phyloP scores from a whole-genome alignment of 768 basidiomycete species.

The Boletellus ananas region DNA sequence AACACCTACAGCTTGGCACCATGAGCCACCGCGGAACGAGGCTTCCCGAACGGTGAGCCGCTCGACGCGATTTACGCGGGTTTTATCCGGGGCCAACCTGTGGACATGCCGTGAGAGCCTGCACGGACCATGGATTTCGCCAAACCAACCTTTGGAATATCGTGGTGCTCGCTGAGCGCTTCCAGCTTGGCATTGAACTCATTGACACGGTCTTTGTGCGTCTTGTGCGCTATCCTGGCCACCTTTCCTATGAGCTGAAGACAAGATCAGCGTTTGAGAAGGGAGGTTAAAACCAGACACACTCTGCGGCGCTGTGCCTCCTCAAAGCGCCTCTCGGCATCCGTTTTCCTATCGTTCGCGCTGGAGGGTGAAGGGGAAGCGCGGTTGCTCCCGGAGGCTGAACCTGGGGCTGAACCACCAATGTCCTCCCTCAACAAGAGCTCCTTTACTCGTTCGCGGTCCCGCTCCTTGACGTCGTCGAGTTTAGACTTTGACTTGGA shows the following conservation, averaged over 20 bases:
- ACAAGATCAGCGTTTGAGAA: conserved; percentile 8
- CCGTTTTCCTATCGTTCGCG: conserved; percentile 62
- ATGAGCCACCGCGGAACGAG: conserved; percentile 9
- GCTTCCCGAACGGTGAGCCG: conserved; percentile 13
- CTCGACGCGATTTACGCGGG: conserved; percentile 29
- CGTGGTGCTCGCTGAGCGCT: conserved; percentile 87
- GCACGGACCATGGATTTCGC: conserved; percentile 26
- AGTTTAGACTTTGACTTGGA: conserved; percentile 63
- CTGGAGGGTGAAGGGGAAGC: conserved; percentile 56
- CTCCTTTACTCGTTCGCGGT: conserved; percentile 46
- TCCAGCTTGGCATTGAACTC: conserved; percentile 89
- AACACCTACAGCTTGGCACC: conserved; percentile 17
- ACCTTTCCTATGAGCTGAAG: conserved; percentile 72
- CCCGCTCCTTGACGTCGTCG: conserved; percentile 42
- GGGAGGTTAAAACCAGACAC: conserved; percentile 24
- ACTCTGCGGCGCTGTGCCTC: conserved; percentile 82
- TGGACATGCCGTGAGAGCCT: conserved; percentile 22
- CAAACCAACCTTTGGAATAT: conserved; percentile 78
- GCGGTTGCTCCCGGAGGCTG: conserved; percentile 54
- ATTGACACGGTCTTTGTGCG: conserved; percentile 90
- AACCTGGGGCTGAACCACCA: conserved; percentile 37
- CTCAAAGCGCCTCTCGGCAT: conserved; percentile 86
- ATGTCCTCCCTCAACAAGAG: conserved; percentile 47
- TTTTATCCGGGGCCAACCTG: conserved; percentile 87
- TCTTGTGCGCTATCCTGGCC: conserved; percentile 72